Percentiles rank a stretch among this genome's conserved stretches.
Conservation (phyloP, 2,329 filamentous ascomycete species). For the Pyrenochaeta sp. region DNA sequence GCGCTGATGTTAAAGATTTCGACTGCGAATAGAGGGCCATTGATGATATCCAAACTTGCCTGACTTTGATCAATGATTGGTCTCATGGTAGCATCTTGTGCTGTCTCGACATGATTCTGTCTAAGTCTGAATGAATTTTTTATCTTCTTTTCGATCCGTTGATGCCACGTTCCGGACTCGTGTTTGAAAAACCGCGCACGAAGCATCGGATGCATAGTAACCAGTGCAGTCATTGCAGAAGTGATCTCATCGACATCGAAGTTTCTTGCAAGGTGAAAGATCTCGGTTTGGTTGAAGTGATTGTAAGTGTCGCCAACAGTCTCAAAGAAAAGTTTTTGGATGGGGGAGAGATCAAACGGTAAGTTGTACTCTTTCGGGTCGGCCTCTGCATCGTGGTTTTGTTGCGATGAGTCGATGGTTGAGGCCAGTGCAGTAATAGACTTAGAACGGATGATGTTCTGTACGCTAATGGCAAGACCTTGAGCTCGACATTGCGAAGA, state of each 20-base stretch:
- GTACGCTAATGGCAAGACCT: conserved; percentile 40
- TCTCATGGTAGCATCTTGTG: conserved; percentile 21
- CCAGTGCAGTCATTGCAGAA: conserved; percentile 41
- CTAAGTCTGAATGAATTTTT: conserved; percentile 35
- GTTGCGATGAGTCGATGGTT: conserved; percentile 19
- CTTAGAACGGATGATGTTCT: conserved; percentile 44
- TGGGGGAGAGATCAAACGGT: conserved; percentile 41
- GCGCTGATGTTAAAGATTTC: conserved; percentile 52
- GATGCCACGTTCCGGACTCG: conserved; percentile 41
- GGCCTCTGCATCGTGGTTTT: conserved; percentile 3
- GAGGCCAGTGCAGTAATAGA: conserved; percentile 40
- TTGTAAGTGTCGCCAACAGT: conserved; percentile 34
- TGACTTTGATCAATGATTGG: conserved; percentile 41
- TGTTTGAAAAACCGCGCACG: conserved; percentile 47
- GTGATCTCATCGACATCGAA: conserved; percentile 36
- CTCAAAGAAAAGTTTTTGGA: conserved; percentile 41
- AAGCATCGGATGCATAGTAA: conserved; percentile 51
- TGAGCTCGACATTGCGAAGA: conserved; percentile 42
- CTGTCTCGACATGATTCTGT: conserved; percentile 24
- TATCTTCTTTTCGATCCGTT: conserved; percentile 37
- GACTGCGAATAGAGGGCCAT: conserved; percentile 52
- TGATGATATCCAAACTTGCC: conserved; percentile 40
- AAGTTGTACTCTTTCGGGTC: conserved; percentile 31
- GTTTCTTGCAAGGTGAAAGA: conserved; percentile 31
- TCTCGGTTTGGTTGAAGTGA: conserved; percentile 45